Evolutionary conservation across 139 green algal species (phyloP).

Genomic region (Pleodorina starrii): DNA sequence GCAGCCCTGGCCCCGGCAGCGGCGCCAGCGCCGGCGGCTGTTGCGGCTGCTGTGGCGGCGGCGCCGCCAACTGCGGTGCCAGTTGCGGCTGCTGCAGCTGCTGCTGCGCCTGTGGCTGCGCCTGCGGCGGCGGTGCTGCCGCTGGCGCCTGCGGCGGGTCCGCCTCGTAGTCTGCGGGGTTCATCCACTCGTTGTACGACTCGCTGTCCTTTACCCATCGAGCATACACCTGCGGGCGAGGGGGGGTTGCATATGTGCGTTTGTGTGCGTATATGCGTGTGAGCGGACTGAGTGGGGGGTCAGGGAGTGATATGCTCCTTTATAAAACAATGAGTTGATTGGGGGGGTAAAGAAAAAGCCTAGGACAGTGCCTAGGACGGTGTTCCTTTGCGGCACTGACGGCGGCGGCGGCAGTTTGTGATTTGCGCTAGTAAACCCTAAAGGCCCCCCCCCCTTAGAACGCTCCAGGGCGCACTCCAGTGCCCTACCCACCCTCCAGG

Average conservation of each 20-base stretch:
- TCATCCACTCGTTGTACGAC: conserved; percentile 97
- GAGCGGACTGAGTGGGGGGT: too few relatives aligned
- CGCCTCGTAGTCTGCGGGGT: conserved; percentile 82
- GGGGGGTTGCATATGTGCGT: too few relatives aligned
- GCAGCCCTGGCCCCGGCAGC: background rate
- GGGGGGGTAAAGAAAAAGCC: too few relatives aligned
- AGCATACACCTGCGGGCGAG: conserved; percentile 69
- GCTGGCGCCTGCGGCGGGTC: background rate
- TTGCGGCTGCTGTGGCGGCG: background rate
- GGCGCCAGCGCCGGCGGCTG: background rate
- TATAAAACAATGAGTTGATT: too few relatives aligned
- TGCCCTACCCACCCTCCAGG: conserved; percentile 55
- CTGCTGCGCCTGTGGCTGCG: background rate
- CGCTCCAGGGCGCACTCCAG: too few relatives aligned
- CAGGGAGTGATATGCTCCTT: too few relatives aligned
- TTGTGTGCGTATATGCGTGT: too few relatives aligned
- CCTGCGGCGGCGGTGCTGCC: background rate
- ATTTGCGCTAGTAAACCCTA: too few relatives aligned
- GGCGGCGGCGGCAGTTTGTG: too few relatives aligned
- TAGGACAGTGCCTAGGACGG: too few relatives aligned
- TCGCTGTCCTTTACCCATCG: conserved; percentile 87
- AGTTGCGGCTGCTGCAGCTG: background rate
- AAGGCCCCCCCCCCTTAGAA: too few relatives aligned
- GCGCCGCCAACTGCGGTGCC: background rate
- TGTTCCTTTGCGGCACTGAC: too few relatives aligned